These are phyloP conservation scores for Pugionium dolabratum DNA, from an alignment of 345 rosid genomes.

Conservation along the genomic window DNA sequence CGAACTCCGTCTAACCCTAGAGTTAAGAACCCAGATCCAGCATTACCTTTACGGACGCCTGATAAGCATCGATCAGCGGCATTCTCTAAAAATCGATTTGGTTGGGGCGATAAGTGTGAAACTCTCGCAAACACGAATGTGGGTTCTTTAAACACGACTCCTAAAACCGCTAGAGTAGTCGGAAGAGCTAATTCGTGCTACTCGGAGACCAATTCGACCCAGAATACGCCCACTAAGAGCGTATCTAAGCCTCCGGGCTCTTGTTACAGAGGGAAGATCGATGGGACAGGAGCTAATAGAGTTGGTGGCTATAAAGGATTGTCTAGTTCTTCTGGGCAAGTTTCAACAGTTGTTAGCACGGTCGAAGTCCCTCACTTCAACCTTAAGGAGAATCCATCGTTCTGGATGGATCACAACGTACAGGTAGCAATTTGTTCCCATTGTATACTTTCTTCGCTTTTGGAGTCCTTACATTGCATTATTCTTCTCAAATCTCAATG, in stretches of 20 bases:
- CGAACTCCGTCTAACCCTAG: conserved; percentile 72
- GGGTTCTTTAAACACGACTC: conserved; percentile 51
- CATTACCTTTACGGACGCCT: conserved; percentile 71
- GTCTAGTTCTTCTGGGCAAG: conserved; percentile 52
- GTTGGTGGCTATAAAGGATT: conserved; percentile 68
- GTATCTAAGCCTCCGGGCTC: conserved; percentile 81
- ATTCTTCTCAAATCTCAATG: conserved; percentile 4
- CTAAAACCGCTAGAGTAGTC: conserved; percentile 45
- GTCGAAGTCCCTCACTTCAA: conserved; percentile 94
- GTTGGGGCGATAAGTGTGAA: conserved; percentile 69
- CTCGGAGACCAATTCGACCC: conserved; percentile 58
- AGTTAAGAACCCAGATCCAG: conserved; percentile 47
- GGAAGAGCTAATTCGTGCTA: conserved; percentile 34
- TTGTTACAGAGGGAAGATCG: conserved; percentile 57
- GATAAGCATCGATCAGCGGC: conserved; percentile 54
- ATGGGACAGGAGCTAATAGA: conserved; percentile 51
- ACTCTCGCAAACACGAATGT: conserved; percentile 19
- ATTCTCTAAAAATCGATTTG: conserved; percentile 52
- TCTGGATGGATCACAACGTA: conserved; percentile 98
- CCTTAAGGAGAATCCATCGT: conserved; percentile 87
- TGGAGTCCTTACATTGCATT: conserved; percentile 5
- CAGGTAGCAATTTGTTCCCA: conserved; percentile 54
- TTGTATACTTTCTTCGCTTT: not conserved
- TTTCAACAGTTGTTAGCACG: conserved; percentile 53
- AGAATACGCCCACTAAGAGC: conserved; percentile 85